Base-by-base conservation (phyloP, 2,329 filamentous ascomycete species). In the Aspergillus oerlinghausenensis region DNA sequence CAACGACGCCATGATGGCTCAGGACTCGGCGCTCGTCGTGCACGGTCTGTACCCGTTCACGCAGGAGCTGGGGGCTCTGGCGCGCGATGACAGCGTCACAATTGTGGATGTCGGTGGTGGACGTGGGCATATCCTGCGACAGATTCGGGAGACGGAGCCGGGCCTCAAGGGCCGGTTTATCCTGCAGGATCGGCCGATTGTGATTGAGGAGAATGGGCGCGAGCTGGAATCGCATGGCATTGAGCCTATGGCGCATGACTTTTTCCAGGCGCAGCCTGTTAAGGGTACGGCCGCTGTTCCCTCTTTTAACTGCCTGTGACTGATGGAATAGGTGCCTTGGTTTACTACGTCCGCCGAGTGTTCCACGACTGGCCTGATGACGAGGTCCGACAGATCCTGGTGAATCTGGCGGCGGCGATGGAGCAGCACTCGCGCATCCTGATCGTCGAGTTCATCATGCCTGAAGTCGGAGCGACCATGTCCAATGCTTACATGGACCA, bases 331-430 rank as follows among this genome's bases (percentile, higher is more conserved):
- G 67, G 61, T 17, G 68, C 70, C 2, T 55, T 62, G n/a, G 60
- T 64, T 1, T 72, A 72, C 51, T 71, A 69, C 55, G 52, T 72
- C 10, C 68, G 68, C n/a, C 67, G 66, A 40, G 57, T 64, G 28
- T 54, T 71, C n/a, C 70, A 72, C 54, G 68, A 72, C 59, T 72
- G 66, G 63, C 61, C 59, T 26, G 52, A 59, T 48, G 50, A 60
- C 45, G 58, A 55, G 47, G 49, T 47, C 4, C 42, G 25, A 2
- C 42, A 60, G 25, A 67, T 70, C 47, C 60, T 71, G 8, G 25
- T 54, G 6, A 63, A 63, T 8, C 50, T 68, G 17, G 58, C 60
- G 11, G 57, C 35, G 0, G 63, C 64, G 14, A 67, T 71, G 65
- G 61, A 60, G 6, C 54, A 60, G 3, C 52, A 38, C 10, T 63